A percentile compares a stretch with the other conserved stretches of the same genome.
Conservation (phyloP, 129 eudicot species). For the Centaurea solstitialis region DNA sequence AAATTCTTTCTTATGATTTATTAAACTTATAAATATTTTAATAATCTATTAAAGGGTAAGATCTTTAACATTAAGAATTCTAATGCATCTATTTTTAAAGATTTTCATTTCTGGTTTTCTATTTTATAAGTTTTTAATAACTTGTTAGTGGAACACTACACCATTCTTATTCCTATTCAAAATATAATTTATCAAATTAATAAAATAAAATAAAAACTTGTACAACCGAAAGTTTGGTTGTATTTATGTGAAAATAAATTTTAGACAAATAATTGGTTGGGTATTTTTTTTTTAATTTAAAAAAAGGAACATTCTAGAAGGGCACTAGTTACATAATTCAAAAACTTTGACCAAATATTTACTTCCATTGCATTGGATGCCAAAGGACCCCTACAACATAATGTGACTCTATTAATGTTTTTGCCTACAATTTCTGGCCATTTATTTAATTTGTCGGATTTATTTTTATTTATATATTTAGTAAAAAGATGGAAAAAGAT, state of each 20-base stretch:
- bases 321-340: not conserved
- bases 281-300: not conserved
- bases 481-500: not conserved
- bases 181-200: too few species aligned
- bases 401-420: not conserved
- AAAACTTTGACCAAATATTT: not conserved
- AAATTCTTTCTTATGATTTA: too few species aligned
- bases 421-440: conserved; percentile 13
- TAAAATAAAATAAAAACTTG: too few species aligned
- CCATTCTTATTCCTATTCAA: too few species aligned
- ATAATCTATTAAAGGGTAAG: too few species aligned
- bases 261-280: not conserved
- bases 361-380: not conserved
- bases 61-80: too few species aligned
- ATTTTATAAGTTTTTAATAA: too few species aligned
- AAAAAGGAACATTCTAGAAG: not conserved
- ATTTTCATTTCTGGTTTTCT: too few species aligned
- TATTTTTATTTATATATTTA: not conserved
- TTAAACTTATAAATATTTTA: too few species aligned
- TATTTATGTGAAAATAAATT: not conserved
- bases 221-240: too few species aligned
- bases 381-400: not conserved
- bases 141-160: too few species aligned
- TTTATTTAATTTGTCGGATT: not conserved
- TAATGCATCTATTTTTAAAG: too few species aligned